Evolutionary conservation across 164 flowering plant genomes (phyloP), one percentile per base, ranked within the genome.

Genomic region (Annona squamosa): DNA sequence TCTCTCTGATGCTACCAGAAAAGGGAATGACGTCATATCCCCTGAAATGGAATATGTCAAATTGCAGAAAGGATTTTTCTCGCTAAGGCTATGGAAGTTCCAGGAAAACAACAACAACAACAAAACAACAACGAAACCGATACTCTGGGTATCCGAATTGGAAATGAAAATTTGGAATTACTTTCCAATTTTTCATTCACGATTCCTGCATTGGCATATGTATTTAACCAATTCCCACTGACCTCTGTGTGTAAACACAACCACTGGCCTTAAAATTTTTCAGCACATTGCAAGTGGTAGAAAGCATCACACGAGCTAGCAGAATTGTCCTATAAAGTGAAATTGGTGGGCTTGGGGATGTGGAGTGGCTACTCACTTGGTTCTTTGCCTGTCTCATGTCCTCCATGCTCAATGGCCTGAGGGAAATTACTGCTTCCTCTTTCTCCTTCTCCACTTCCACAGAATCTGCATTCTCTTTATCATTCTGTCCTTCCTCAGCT

Each of bases 371-470:
- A 71, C 13, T 82, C 82, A 91, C 99, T 94, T 96, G 97, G 79
- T 87, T 89, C 83, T 93, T 96, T 48, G 99, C 97, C 81, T 86
- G 89, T 79, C 80, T 88, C 91, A 96, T 81, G 77, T 96, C 99
- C 73, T 91, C 97, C 98, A 90, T 93, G 84, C 84, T 91, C 57
- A 96, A 79, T 62, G 92, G 82, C 78, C 99, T 90, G 76, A 91
- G 74, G 48, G 81, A 74, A 63, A 92, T 87, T 64, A 63, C 84
- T 78, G 69, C 80, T 62, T 87, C 94, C 77, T 86, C 91, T 74
- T 80, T 79, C 48, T 43, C 77, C 65, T 79, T 90, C 72, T 84
- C 85, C 72, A 76, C 80, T 41, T 72, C 42, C 46, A 78, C 83
- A 66, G 87, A 67, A 47, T 79, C 63, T 26, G 37, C 37, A 26